These are phyloP conservation scores for Hypoxylon rickii DNA, from an alignment of 495 filamentous ascomycete species.

Conservation along the genomic window DNA sequence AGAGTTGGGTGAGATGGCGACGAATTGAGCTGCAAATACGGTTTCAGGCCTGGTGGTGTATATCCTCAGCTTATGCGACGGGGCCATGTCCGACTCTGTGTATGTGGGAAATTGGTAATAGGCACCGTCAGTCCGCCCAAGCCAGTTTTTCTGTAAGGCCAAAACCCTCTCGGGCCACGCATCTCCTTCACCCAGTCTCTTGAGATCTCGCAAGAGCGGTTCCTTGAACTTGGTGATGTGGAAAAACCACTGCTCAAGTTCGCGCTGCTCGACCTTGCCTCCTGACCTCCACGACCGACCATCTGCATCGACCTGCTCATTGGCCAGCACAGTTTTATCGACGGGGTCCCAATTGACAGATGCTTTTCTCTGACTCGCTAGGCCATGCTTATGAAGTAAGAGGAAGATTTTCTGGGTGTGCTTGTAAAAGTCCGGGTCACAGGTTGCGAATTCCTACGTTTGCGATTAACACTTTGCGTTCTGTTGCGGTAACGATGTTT, in stretches of 20 bases:
- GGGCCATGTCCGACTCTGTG: constrained; percentile 45
- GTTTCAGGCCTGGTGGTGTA: constrained; percentile 88
- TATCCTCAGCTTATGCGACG: constrained; percentile 55
- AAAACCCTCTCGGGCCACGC: constrained; percentile 82
- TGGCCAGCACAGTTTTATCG: constrained; percentile 86
- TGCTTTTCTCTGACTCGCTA: constrained; percentile 80
- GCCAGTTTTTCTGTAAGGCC: constrained; percentile 87
- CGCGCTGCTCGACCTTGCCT: constrained; percentile 78
- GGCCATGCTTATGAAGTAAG: constrained; percentile 66
- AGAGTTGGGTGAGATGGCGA: constrained; percentile 76
- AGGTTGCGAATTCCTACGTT: constrained; percentile 79
- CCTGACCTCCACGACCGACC: constrained; percentile 88
- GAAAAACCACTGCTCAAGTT: constrained; percentile 89
- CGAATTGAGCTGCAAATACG: constrained; percentile 79
- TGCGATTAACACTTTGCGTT: constrained; percentile 12
- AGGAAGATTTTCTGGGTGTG: constrained; percentile 88
- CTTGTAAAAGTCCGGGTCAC: constrained; percentile 81
- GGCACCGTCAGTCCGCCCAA: constrained; percentile 76
- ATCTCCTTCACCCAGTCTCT: constrained; percentile 61
- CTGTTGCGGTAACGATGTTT: constrained; percentile 4
- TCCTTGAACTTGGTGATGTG: constrained; percentile 79
- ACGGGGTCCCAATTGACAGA: constrained; percentile 90
- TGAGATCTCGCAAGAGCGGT: constrained; percentile 71
- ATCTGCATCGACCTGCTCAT: constrained; percentile 86
- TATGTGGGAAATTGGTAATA: constrained; percentile 65